Conservation (phyloP, 2,329 filamentous ascomycete genomes). For the Beauveria sp. region DNA sequence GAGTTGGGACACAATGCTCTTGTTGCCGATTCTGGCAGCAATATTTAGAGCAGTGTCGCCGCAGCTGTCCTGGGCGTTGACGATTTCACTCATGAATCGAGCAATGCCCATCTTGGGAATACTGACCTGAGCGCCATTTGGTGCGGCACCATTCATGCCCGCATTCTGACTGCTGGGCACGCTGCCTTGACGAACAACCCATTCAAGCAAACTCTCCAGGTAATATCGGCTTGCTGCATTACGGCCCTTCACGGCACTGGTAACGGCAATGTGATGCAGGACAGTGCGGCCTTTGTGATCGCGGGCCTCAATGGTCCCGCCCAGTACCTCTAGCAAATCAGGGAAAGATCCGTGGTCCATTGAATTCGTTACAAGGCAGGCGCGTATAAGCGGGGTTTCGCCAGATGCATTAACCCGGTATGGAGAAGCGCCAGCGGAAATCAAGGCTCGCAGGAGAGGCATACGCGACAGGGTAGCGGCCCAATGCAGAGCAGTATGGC, state of each 20-base stretch:
- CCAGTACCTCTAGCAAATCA: conserved; percentile 80
- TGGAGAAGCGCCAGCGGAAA: conserved; percentile 78
- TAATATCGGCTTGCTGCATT: conserved; percentile 92
- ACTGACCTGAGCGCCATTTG: conserved; percentile 32
- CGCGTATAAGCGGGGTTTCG: conserved; percentile 88
- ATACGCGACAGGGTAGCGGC: conserved; percentile 87
- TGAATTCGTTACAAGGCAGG: conserved; percentile 89
- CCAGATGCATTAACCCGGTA: conserved; percentile 82
- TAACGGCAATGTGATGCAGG: conserved; percentile 91
- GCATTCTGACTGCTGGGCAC: conserved; percentile 45
- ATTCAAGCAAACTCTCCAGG: conserved; percentile 87
- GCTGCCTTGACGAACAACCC: conserved; percentile 81
- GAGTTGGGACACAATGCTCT: conserved; percentile 92
- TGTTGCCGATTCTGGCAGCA: conserved; percentile 84
- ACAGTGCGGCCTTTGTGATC: conserved; percentile 88
- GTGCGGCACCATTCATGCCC: conserved; percentile 24
- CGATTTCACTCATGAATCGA: conserved; percentile 93
- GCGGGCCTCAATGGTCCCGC: conserved; percentile 81
- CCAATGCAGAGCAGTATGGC: conserved; percentile 92
- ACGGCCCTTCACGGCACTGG: conserved; percentile 89
- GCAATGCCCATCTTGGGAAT: conserved; percentile 74
- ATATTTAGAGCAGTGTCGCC: conserved; percentile 94
- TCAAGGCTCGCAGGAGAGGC: conserved; percentile 70
- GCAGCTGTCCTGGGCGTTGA: conserved; percentile 88
- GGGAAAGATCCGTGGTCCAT: conserved; percentile 87